Evolutionary conservation across 768 basidiomycete species (phyloP).

Genomic region (Strobilomyces echinocephalus): DNA sequence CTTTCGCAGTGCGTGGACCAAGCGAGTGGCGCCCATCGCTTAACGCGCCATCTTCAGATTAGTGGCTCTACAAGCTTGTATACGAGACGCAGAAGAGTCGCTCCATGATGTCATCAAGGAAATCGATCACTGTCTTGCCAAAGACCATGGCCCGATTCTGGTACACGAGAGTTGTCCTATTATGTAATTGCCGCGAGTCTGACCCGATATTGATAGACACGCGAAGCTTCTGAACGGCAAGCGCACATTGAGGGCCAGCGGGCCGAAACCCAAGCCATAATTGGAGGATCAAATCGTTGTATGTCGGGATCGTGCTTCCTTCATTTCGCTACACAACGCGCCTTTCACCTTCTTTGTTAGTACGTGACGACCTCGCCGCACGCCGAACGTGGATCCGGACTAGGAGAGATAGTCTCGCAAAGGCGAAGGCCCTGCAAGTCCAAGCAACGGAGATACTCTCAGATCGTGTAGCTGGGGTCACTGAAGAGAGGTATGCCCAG

Average conservation of each 20-base stretch:
- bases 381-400: constrained; percentile 42
- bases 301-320: constrained; percentile 25
- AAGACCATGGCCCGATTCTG: constrained; percentile 36
- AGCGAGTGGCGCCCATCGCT: background rate
- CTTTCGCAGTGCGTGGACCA: constrained; percentile 56
- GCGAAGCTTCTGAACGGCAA: constrained; percentile 65
- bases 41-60: constrained; percentile 36
- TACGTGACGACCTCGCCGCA: constrained; percentile 38
- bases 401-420: constrained; percentile 43
- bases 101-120: constrained; percentile 45
- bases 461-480: constrained; percentile 31
- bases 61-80: constrained; percentile 47
- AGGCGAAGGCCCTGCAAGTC: constrained; percentile 39
- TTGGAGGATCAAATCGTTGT: constrained; percentile 46
- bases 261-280: constrained; percentile 38
- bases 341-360: constrained; percentile 29
- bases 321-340: constrained; percentile 16
- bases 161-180: constrained; percentile 30
- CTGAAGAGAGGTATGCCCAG: constrained; percentile 36
- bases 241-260: constrained; percentile 49
- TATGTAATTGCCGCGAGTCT: constrained; percentile 26
- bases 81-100: constrained; percentile 47
- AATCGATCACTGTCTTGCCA: constrained; percentile 44
- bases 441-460: constrained; percentile 26
- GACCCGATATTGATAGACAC: constrained; percentile 42